These are phyloP conservation scores for Penicillium corylophilum DNA, from an alignment of 2,329 filamentous ascomycete species.

Conservation along the genomic window DNA sequence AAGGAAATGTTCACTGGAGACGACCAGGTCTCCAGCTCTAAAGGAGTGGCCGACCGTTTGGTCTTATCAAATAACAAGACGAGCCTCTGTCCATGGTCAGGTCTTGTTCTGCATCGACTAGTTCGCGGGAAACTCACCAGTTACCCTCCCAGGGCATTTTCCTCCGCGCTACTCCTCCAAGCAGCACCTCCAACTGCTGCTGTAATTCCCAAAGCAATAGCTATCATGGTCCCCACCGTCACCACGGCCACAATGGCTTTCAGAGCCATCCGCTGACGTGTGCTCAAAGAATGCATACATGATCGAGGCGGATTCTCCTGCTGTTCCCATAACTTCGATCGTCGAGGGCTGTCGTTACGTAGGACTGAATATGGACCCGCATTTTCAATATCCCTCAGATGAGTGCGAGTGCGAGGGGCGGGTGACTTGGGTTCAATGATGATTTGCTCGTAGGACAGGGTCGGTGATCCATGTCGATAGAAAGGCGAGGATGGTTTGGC, in stretches of 20 bases:
- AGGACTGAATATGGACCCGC: constrained; percentile 19
- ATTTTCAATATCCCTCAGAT: constrained; percentile 35
- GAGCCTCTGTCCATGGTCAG: constrained; percentile 6
- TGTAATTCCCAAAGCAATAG: constrained; percentile 47
- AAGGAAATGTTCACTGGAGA: background rate
- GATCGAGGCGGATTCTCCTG: constrained; percentile 34
- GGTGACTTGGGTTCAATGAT: constrained; percentile 24
- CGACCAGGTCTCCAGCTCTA: background rate
- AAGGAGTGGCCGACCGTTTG: background rate
- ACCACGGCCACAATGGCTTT: constrained; percentile 44
- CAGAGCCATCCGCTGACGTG: constrained; percentile 38
- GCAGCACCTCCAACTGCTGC: constrained; percentile 45
- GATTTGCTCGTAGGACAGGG: constrained; percentile 27
- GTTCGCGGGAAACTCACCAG: constrained; percentile 8
- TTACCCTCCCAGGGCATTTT: constrained; percentile 25
- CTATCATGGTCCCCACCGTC: constrained; percentile 45
- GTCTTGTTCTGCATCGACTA: background rate
- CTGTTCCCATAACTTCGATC: constrained; percentile 35
- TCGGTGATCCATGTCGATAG: constrained; percentile 42
- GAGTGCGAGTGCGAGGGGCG: constrained; percentile 8
- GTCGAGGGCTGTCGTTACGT: constrained; percentile 21
- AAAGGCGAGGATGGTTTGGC: constrained; percentile 47
- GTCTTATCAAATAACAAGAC: background rate
- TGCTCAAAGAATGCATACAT: constrained; percentile 36
- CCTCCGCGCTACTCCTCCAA: constrained; percentile 39